Percentiles rank a stretch among this genome's conserved stretches.
Evolutionary conservation across 2,329 filamentous ascomycete species (phyloP).

Genomic region (Nannizzia gypsea): DNA sequence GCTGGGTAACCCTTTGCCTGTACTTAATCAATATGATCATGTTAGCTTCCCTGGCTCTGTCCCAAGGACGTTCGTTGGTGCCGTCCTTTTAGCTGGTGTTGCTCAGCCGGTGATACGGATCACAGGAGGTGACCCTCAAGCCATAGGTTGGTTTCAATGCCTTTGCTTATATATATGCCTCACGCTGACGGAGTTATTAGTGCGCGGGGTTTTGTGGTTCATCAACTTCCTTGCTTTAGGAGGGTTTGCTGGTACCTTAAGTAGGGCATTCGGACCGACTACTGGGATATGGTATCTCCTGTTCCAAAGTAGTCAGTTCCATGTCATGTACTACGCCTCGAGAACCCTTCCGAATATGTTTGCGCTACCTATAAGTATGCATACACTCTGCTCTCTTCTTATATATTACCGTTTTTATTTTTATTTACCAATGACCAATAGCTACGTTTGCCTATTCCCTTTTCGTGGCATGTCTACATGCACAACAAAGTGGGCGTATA

Average conservation of each 20-base stretch:
- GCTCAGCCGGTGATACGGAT: constrained; percentile 54
- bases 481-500: constrained; percentile 22
- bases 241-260: constrained; percentile 52
- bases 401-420: background rate
- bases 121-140: background rate
- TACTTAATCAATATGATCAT: constrained; percentile 58
- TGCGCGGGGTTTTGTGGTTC: constrained; percentile 64
- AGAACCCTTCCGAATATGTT: constrained; percentile 94
- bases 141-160: background rate
- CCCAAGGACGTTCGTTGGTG: constrained; percentile 78
- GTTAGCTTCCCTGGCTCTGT: constrained; percentile 82
- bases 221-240: constrained; percentile 61
- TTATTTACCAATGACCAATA: background rate
- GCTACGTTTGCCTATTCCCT: constrained; percentile 7
- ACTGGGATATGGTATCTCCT: constrained; percentile 68
- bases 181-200: constrained; percentile 28
- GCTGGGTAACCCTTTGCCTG: constrained; percentile 26
- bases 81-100: constrained; percentile 62
- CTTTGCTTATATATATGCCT: background rate
- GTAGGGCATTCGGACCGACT: constrained; percentile 53
- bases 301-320: constrained; percentile 76
- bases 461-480: background rate
- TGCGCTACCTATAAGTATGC: constrained; percentile 72
- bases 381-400: background rate
- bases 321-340: constrained; percentile 84